Evolutionary conservation across 2,329 filamentous ascomycete genomes (phyloP), one percentile per base, ranked within the genome.

Genomic region (Aspergillus ruber): DNA sequence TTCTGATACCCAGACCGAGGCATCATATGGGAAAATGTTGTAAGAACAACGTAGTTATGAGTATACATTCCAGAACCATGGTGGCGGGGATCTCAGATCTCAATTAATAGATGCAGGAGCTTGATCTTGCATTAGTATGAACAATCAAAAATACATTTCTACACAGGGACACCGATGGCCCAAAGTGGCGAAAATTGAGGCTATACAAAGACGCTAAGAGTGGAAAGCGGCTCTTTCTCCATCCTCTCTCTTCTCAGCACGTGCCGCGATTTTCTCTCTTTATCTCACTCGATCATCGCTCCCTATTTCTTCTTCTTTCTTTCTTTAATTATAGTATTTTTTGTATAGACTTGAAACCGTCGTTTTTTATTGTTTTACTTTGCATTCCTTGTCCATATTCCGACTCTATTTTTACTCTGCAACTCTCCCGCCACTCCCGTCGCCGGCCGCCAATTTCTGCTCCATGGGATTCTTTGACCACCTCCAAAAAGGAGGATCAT

Each of bases 401-500:
- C 25, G 13, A 18, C 35, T 38, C 42, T 57, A 50, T 59, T 21
- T 42, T 52, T 56, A 53, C 52, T 36, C 39, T 13, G 44, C 46
- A 43, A 47, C 27, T 42, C 27, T 27, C 20, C 33, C 47, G 43
- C 42, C 46, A 44, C 40, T 27, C 17, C 21, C 25, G 36, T 18
- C 35, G 25, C 25, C 27, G 32, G 17, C 36, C 44, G 32, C 49
- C 35, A 44, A 42, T 45, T 44, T 10, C 44, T 48, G 33, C 57
- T 51, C 52, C 49, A 72, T 72, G 69, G 68, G 68, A 43, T 71
- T 72, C 56, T 72, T 72, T 56, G 69, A 72, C 52, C 67, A 72
- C 51, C 63, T 72, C 50, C 69, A 72, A 49, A 71, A 71, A 60
- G 68, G 67, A 62, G 68, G 67, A 52, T 61, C 58, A 29, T 69